Evolutionary conservation across 257 asterid genomes (phyloP).

Genomic region (Craterostigma plantagineum): DNA sequence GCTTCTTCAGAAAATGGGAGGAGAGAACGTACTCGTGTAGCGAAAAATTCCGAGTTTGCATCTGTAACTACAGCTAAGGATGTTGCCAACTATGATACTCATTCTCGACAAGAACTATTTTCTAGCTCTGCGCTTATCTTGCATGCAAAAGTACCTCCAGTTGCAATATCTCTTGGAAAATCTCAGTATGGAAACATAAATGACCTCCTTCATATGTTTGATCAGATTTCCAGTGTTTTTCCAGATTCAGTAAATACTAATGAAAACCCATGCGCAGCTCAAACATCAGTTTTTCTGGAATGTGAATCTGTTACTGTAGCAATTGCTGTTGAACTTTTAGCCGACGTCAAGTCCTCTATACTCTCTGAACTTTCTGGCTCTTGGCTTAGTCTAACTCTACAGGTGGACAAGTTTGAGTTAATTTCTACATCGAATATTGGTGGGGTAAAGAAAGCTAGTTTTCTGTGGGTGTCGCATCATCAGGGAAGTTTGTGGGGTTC

Average conservation of each 20-base stretch:
- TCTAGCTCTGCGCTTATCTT: slow-evolving; percentile 51
- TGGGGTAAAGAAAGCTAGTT: slow-evolving; percentile 46
- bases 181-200: slow-evolving; percentile 34
- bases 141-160: slow-evolving; percentile 46
- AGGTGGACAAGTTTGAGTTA: slow-evolving; percentile 48
- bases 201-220: slow-evolving; percentile 36
- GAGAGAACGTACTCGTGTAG: slow-evolving; percentile 30
- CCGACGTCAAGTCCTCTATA: slow-evolving; percentile 26
- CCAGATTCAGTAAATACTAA: slow-evolving; percentile 21
- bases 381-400: slow-evolving; percentile 59
- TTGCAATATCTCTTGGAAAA: slow-evolving; percentile 26
- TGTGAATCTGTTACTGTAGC: slow-evolving; percentile 40
- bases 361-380: slow-evolving; percentile 74
- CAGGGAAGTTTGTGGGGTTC: slow-evolving; percentile 85
- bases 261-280: slow-evolving; percentile 28
- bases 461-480: slow-evolving; percentile 51
- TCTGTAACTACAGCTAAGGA: slow-evolving; percentile 63
- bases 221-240: slow-evolving; percentile 21
- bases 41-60: slow-evolving; percentile 57
- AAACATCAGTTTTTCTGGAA: slow-evolving; percentile 57
- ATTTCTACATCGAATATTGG: slow-evolving; percentile 69
- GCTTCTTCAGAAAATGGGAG: slow-evolving; percentile 56
- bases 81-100: slow-evolving; percentile 34
- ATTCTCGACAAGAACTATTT: slow-evolving; percentile 43
- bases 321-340: slow-evolving; percentile 24